phyloP scores from a whole-genome alignment of 2,329 filamentous ascomycete species.

The Penicillium sp. region DNA sequence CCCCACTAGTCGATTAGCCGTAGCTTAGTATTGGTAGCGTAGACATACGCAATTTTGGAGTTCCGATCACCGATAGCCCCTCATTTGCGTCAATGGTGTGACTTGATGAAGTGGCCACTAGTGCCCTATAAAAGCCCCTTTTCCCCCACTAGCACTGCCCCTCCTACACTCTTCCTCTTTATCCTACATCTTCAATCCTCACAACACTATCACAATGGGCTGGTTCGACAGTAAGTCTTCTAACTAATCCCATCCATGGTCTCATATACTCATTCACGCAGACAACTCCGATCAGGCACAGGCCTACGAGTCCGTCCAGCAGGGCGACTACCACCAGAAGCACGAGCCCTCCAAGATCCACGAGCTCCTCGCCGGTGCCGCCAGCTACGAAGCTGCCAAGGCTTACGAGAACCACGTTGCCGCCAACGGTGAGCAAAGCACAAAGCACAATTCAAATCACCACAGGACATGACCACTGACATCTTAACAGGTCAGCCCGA shows the following conservation, averaged over 20 bases:
- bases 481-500: conserved; percentile 61
- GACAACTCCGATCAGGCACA: conserved; percentile 52
- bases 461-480: background rate
- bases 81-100: background rate
- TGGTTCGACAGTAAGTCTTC: conserved; percentile 23
- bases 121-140: conserved; percentile 5
- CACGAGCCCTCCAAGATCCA: conserved; percentile 68
- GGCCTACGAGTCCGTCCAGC: conserved; percentile 41
- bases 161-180: background rate
- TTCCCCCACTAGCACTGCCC: background rate
- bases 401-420: conserved; percentile 74
- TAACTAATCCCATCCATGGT: conserved; percentile 45
- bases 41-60: background rate
- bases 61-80: background rate
- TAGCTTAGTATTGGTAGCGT: background rate
- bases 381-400: conserved; percentile 78
- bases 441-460: background rate
- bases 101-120: background rate
- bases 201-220: conserved; percentile 22
- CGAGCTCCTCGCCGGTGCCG: conserved; percentile 74
- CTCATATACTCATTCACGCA: background rate
- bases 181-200: background rate
- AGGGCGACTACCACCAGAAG: conserved; percentile 21
- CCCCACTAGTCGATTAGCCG: background rate
- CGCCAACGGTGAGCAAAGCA: conserved; percentile 56